phyloP scores from a whole-genome alignment of 2,329 filamentous ascomycete genomes.

The Sporothrix luriei region DNA sequence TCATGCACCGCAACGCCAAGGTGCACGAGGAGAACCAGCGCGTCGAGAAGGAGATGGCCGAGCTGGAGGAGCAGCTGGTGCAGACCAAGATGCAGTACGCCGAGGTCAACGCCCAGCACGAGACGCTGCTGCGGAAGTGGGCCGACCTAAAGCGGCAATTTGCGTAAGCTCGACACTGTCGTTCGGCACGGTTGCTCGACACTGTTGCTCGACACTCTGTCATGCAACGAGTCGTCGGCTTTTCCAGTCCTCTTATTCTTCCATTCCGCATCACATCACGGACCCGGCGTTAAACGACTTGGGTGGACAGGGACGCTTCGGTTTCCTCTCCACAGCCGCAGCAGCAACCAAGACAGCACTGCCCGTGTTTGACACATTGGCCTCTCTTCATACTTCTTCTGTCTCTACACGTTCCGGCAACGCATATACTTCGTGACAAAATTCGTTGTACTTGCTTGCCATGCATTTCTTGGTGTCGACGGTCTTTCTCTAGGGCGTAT shows the following conservation, averaged over 20 bases:
- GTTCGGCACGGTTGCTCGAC: too few relatives aligned
- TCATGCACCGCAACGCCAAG: conserved; percentile 89
- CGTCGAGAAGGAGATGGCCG: conserved; percentile 84
- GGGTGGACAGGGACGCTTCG: conserved; percentile 9
- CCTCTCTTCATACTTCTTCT: neutral
- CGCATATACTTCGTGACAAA: neutral
- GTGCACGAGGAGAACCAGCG: conserved; percentile 91
- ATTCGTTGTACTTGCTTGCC: neutral
- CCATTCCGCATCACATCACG: conserved; percentile 23
- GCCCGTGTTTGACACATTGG: conserved; percentile 31
- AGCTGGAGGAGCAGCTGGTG: conserved; percentile 91
- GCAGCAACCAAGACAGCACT: conserved; percentile 12
- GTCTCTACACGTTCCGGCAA: conserved; percentile 14
- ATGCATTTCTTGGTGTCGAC: neutral
- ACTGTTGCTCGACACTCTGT: neutral
- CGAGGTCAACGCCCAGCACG: conserved; percentile 76
- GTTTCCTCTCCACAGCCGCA: neutral
- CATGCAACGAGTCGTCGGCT: neutral
- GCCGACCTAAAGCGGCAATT: conserved; percentile 68
- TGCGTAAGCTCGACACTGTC: conserved; percentile 40
- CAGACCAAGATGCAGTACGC: conserved; percentile 93
- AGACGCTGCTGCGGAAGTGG: conserved; percentile 75
- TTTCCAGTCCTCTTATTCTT: conserved; percentile 4
- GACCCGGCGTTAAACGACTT: conserved; percentile 25
- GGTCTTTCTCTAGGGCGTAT: neutral